These are phyloP conservation scores for Tolypocladium album DNA, from an alignment of 2,329 filamentous ascomycete genomes.

Conservation along the genomic window DNA sequence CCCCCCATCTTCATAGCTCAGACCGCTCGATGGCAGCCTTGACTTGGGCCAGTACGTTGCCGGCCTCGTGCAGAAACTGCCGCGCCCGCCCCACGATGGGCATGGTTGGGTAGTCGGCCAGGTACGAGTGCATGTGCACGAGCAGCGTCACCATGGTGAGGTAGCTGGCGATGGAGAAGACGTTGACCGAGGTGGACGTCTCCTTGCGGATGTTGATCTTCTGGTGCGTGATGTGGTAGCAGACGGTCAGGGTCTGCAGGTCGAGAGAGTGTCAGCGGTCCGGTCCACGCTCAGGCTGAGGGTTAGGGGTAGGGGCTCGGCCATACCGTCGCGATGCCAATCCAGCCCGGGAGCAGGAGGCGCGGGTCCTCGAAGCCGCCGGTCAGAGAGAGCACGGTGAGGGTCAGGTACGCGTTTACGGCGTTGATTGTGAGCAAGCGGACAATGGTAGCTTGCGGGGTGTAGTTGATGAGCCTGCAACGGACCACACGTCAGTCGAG, in stretches of 20 bases:
- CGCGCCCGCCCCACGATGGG: constrained; percentile 37
- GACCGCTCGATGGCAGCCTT: constrained; percentile 19
- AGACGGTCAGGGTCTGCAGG: constrained; percentile 54
- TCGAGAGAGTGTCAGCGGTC: not conserved
- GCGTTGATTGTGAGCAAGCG: constrained; percentile 67
- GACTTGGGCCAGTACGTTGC: constrained; percentile 15
- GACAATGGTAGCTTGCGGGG: constrained; percentile 68
- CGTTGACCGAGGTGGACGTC: constrained; percentile 65
- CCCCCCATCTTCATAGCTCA: constrained; percentile 12
- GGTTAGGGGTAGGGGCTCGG: not conserved
- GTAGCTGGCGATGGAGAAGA: constrained; percentile 68
- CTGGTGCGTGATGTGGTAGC: constrained; percentile 68
- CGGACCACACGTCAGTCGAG: not conserved
- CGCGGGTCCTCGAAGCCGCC: constrained; percentile 61
- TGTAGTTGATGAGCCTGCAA: constrained; percentile 70
- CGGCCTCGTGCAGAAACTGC: constrained; percentile 23
- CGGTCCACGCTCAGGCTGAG: not conserved
- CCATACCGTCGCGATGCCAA: constrained; percentile 62
- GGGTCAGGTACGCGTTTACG: constrained; percentile 65
- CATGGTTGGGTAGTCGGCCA: constrained; percentile 49
- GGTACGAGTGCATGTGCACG: constrained; percentile 52
- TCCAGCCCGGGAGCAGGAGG: constrained; percentile 66
- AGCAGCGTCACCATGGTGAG: constrained; percentile 63
- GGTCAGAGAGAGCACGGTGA: constrained; percentile 58
- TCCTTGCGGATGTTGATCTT: constrained; percentile 73